phyloP scores from a whole-genome alignment of 352 stramenopile species.

The Elongisporangium prolatum region DNA sequence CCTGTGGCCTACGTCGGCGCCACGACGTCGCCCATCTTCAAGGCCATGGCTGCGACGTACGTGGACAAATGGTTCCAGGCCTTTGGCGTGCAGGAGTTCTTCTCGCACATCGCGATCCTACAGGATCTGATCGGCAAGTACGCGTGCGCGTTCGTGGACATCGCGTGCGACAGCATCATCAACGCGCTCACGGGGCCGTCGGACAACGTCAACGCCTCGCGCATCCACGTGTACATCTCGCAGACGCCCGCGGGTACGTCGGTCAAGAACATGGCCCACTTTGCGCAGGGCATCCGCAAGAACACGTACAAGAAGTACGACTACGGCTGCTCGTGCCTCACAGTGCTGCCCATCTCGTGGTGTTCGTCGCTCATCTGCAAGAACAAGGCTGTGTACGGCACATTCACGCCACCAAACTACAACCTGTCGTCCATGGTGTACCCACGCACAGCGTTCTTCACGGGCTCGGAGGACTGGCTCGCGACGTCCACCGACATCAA shows the following conservation, averaged over 20 bases:
- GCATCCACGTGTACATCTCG: constrained; percentile 62
- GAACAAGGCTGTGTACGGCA: constrained; percentile 51
- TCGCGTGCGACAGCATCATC: constrained; percentile 45
- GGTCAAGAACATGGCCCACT: constrained; percentile 64
- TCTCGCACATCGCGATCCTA: constrained; percentile 37
- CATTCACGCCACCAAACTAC: constrained; percentile 38
- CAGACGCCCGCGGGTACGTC: constrained; percentile 55
- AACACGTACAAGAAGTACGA: constrained; percentile 57
- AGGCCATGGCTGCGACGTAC: constrained; percentile 32
- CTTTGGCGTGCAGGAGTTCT: constrained; percentile 44
- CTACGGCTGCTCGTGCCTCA: constrained; percentile 46
- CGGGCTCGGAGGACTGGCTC: constrained; percentile 44
- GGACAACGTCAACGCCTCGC: constrained; percentile 47
- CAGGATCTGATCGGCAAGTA: constrained; percentile 51
- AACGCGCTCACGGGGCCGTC: constrained; percentile 45
- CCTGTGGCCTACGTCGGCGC: constrained; percentile 40
- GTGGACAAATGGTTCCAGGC: constrained; percentile 38
- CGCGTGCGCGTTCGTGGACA: constrained; percentile 40
- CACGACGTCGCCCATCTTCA: constrained; percentile 39
- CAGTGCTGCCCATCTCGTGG: constrained; percentile 24
- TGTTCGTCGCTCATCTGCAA: constrained; percentile 44
- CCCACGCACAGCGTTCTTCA: constrained; percentile 48
- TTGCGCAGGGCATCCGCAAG: constrained; percentile 53
- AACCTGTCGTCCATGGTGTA: constrained; percentile 42
- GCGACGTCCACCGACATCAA: constrained; percentile 35